These are phyloP conservation scores for Collybiopsis confluens DNA, from an alignment of 768 basidiomycete genomes.

Conservation along the genomic window DNA sequence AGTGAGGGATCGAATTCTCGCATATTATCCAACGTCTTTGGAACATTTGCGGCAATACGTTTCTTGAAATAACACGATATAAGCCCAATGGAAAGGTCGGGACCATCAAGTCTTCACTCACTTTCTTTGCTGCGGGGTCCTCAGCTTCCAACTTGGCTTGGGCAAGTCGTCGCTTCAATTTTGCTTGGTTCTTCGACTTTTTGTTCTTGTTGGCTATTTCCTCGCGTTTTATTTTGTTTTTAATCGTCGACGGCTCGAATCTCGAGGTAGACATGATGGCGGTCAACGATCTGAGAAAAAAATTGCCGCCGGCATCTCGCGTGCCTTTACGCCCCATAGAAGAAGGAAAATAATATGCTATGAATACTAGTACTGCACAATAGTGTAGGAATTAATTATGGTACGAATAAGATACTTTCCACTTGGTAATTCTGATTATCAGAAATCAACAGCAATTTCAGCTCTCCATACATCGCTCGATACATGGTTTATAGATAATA, in stretches of 20 bases:
- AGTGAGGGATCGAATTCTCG: conserved; percentile 78
- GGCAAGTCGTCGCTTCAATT: conserved; percentile 76
- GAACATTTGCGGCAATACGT: conserved; percentile 81
- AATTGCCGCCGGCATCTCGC: not conserved
- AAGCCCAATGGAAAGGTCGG: not conserved
- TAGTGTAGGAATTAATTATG: too few species aligned
- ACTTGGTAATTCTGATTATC: too few species aligned
- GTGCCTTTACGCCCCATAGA: too few species aligned
- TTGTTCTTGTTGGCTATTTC: conserved; percentile 70
- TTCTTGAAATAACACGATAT: conserved; percentile 49
- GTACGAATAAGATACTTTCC: too few species aligned
- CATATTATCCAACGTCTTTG: conserved; percentile 89
- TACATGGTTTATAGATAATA: not conserved
- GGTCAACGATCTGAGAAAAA: not conserved
- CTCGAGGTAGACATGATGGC: conserved; percentile 49
- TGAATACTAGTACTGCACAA: too few species aligned
- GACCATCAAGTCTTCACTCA: conserved; percentile 24
- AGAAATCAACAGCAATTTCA: not conserved
- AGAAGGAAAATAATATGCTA: too few species aligned
- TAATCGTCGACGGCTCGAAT: conserved; percentile 66
- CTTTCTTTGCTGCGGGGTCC: conserved; percentile 77
- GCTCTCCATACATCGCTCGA: not conserved
- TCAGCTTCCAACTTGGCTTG: conserved; percentile 71
- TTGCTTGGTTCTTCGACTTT: conserved; percentile 73
- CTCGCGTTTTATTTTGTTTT: conserved; percentile 86